A percentile compares a stretch with the other conserved stretches of the same genome.
Conservation (phyloP, 257 asterid species). For the Gentiana macrophylla region DNA sequence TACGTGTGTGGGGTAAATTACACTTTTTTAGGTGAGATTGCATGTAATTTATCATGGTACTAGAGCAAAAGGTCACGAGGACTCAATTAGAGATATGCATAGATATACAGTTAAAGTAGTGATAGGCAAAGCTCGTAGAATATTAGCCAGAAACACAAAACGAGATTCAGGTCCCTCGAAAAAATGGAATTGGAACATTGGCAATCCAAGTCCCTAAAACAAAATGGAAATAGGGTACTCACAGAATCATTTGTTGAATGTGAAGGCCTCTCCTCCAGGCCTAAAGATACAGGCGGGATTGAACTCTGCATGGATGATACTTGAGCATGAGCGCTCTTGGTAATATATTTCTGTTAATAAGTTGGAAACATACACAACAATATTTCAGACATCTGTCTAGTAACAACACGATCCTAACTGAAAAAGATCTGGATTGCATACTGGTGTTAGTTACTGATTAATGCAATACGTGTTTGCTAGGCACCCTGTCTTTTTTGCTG, state of each 20-base stretch:
- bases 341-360: conserved; percentile 35
- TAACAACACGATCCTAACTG: too few relatives aligned
- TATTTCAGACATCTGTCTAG: too few relatives aligned
- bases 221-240: conserved; percentile 19
- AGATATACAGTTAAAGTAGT: background rate
- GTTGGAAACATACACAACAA: conserved; percentile 2
- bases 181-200: background rate
- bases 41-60: too few relatives aligned
- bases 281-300: conserved; percentile 16
- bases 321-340: conserved; percentile 21
- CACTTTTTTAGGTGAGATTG: too few relatives aligned
- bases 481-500: conserved; percentile 29
- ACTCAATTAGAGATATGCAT: too few relatives aligned
- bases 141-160: background rate
- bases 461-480: conserved; percentile 40
- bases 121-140: background rate
- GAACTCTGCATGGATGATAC: conserved; percentile 26
- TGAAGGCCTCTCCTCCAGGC: conserved; percentile 19
- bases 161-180: background rate
- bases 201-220: conserved; percentile 1
- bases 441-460: conserved; percentile 11
- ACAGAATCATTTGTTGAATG: conserved; percentile 34
- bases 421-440: conserved; percentile 7
- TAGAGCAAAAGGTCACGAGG: too few relatives aligned
- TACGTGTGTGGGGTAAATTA: too few relatives aligned